A percentile compares a stretch with the other conserved stretches of the same genome.
Conservation (phyloP, 345 rosid species). For the Brassica nigra region DNA sequence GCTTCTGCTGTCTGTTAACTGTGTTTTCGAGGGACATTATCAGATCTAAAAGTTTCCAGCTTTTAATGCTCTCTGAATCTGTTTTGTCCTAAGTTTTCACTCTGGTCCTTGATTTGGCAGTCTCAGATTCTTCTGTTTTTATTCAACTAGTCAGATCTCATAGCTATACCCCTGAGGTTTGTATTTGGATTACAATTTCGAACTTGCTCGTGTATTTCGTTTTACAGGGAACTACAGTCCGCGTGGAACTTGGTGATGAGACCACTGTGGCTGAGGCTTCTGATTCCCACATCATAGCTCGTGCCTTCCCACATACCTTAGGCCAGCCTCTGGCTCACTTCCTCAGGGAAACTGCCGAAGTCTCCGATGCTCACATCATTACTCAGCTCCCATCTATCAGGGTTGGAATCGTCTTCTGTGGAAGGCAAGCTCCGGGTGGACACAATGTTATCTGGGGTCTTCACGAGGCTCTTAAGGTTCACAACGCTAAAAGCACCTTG, state of each 20-base stretch:
- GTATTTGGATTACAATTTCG: not conserved
- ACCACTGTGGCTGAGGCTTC: constrained; percentile 68
- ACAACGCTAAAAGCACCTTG: constrained; percentile 73
- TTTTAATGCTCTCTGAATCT: constrained; percentile 12
- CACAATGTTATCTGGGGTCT: constrained; percentile 99
- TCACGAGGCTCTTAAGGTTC: constrained; percentile 71
- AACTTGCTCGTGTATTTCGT: constrained; percentile 14
- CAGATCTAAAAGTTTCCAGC: constrained; percentile 26
- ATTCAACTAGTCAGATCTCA: not conserved
- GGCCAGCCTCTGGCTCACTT: constrained; percentile 96
- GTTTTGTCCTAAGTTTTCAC: not conserved
- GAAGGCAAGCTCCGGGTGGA: constrained; percentile 98
- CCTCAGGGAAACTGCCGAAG: constrained; percentile 80
- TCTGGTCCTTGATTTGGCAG: not conserved
- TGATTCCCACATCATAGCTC: constrained; percentile 63
- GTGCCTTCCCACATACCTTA: constrained; percentile 80
- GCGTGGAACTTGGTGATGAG: constrained; percentile 91
- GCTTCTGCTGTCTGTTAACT: constrained; percentile 1
- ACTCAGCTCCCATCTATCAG: constrained; percentile 77
- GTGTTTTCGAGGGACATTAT: not conserved
- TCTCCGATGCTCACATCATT: constrained; percentile 90
- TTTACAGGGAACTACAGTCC: constrained; percentile 83
- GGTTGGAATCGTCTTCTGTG: constrained; percentile 93
- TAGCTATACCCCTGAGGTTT: not conserved
- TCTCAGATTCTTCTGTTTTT: not conserved